Conservation (phyloP, 306 rosid genomes). For the Ormosia semicastrata region DNA sequence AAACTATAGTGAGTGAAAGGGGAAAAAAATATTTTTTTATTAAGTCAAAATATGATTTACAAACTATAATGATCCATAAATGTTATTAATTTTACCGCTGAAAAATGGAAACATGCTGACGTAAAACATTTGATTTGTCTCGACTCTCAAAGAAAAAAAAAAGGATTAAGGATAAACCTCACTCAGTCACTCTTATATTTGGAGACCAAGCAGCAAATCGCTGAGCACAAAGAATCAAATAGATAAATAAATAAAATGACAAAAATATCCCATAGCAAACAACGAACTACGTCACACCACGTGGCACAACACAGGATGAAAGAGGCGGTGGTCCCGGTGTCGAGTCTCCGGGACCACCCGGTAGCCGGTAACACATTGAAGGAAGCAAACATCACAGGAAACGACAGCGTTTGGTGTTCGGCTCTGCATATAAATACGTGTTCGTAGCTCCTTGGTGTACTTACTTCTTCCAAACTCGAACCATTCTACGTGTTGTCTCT, state of each 20-base stretch:
- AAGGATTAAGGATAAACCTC: constrained; percentile 48
- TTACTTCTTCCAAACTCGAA: constrained; percentile 18
- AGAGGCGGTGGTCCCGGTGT: constrained; percentile 39
- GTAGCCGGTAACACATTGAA: constrained; percentile 14
- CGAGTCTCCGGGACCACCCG: constrained; percentile 11
- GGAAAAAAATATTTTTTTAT: no score
- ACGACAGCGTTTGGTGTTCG: constrained; percentile 41
- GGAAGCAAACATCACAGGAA: neutral
- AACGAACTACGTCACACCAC: constrained; percentile 38
- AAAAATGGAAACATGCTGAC: neutral
- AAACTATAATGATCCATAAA: neutral
- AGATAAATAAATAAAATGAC: neutral
- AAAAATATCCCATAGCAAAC: constrained; percentile 6
- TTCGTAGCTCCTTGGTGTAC: neutral
- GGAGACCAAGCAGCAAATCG: constrained; percentile 25
- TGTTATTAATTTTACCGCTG: neutral
- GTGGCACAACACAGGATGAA: constrained; percentile 28
- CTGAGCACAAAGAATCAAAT: neutral
- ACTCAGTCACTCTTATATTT: neutral
- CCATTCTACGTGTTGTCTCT: constrained; percentile 31
- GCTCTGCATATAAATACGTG: constrained; percentile 52
- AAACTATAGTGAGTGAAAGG: no score
- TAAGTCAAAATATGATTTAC: no score
- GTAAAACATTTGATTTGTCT: neutral
- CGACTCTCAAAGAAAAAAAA: neutral